phyloP scores from a whole-genome alignment of 192 early-diverging fungal genomes.

The Dimargaris cristalligena region DNA sequence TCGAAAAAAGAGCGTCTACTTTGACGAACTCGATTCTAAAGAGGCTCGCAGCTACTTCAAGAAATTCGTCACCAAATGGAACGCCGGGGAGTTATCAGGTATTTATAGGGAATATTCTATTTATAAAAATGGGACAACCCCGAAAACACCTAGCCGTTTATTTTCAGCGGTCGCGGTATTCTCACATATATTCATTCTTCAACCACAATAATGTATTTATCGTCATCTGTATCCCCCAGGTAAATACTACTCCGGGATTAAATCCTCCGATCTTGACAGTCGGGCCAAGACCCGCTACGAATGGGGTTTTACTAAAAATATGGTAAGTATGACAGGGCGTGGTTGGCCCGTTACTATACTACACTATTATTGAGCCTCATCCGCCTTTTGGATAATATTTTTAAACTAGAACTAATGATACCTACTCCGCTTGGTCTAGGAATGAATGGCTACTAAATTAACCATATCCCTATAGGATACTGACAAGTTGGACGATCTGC shows the following conservation, averaged over 20 bases:
- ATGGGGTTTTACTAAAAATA: constrained; percentile 50
- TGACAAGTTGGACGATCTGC: no score
- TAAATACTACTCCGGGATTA: constrained; percentile 53
- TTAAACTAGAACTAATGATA: no score
- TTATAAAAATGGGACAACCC: background rate
- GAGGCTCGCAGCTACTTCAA: constrained; percentile 56
- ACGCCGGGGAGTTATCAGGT: constrained; percentile 45
- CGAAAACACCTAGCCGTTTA: background rate
- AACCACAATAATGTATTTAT: background rate
- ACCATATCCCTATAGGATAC: no score
- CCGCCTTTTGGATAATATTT: no score
- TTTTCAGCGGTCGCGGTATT: background rate
- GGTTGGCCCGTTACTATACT: no score
- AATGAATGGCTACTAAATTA: no score
- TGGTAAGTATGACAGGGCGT: no score
- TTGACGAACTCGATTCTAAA: constrained; percentile 53
- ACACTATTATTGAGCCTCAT: constrained; percentile 22
- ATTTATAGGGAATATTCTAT: no score
- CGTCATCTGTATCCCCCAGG: constrained; percentile 16
- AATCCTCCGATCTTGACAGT: constrained; percentile 39
- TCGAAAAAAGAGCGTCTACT: constrained; percentile 49
- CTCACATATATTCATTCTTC: background rate
- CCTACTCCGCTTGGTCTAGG: no score
- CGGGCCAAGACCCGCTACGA: constrained; percentile 49
- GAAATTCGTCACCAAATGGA: constrained; percentile 82